Evolutionary conservation across 2,329 filamentous ascomycete genomes (phyloP), one percentile per base, ranked within the genome.

Genomic region (Colletotrichum sp.): DNA sequence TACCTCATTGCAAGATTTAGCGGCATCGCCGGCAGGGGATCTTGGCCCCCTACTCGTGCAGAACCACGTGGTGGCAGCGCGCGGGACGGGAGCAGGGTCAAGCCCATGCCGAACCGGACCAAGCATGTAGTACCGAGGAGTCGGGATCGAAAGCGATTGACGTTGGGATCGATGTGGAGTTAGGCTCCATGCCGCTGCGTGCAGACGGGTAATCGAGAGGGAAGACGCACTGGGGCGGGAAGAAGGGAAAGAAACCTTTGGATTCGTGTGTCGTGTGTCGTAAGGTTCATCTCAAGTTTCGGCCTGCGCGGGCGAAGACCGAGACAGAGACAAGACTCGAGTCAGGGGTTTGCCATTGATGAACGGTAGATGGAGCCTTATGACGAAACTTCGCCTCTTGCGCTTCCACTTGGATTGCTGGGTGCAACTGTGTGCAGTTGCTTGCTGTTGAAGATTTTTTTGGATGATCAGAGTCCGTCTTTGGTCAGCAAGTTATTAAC

Each of bases 271-370:
- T 24, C 69, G 68, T 62, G 28, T 66, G 69, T 30, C 26, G 52
- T 32, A 72, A 64, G 39, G 73, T 76, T 76, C 73, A 36, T 76
- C 73, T 76, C 69, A 65, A 68, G 70, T 64, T 49, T 34, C 30
- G 16, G 49, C 26, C 9, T 24, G 15, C 32, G 26, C 39, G 63
- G 39, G 39, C 26, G 28, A 67, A n/a, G 39, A 49, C 64, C 26
- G 63, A 24, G n/a, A 16, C 26, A 34, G 21, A 24, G 55, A 28
- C 36, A 30, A 30, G 16, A 66, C 52, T 57, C 55, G 69, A 75
- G 73, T 72, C 73, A 76, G 57, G 21, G 26, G 21, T 63, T 62
- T 32, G 63, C 63, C 30, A 39, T 75, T 63, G 18, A 55, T 12
- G 24, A 26, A 26, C 69, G 55, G 69, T 34, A 72, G 39, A 67